Base-by-base conservation (phyloP, 2,329 filamentous ascomycete genomes). In the Aspergillus candidus region DNA sequence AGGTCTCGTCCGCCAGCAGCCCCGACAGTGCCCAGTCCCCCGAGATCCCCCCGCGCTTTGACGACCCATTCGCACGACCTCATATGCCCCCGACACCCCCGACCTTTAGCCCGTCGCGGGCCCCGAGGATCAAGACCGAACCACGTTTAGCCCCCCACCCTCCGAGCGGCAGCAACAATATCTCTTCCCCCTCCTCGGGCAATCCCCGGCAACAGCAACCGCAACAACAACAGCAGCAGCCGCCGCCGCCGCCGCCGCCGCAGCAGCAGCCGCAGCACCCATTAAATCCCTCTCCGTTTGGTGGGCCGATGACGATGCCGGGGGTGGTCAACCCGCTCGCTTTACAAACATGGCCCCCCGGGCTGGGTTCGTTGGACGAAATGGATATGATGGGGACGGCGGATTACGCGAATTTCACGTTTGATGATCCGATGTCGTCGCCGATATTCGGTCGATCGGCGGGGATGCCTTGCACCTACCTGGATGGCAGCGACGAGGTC, bases 1-100 rank as follows among this genome's bases (percentile, higher is more conserved):
- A 76, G 55, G 72, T 71, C 36, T 81, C 78, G 1, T 68, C 76
- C 43, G 78, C 79, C 53, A 77, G 74, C 33, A 74, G 77, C 39
- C 80, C 78, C 5, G 77, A 80, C 22, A 74, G 74, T 51, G 72
- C 73, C 35, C 72, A 76, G 40, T 72, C 68, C 4, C 68, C 70
- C 18, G 49, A 62, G 29, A 51, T 60, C 29, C 55, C 52, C 13
- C 49, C 60, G 8, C 57, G 54, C 17, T 64, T 59, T 49, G 54
- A 58, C 39, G 62, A 63, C 30, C 49, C 58, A 17, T 62, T 61
- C 41, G 51, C 53, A 6, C 56, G 62, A 36, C 53, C 49, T 32
- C 56, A 63, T 43, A 36, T 68, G 48, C 59, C 69, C 27, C 68
- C 66, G 4, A 71, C 69, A 4, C 69, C 69, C 7, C 65, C 69